A percentile compares a stretch with the other conserved stretches of the same genome.
These are phyloP conservation scores for Penicillium sp. DNA, from an alignment of 2,329 filamentous ascomycete genomes.

Conservation along the genomic window DNA sequence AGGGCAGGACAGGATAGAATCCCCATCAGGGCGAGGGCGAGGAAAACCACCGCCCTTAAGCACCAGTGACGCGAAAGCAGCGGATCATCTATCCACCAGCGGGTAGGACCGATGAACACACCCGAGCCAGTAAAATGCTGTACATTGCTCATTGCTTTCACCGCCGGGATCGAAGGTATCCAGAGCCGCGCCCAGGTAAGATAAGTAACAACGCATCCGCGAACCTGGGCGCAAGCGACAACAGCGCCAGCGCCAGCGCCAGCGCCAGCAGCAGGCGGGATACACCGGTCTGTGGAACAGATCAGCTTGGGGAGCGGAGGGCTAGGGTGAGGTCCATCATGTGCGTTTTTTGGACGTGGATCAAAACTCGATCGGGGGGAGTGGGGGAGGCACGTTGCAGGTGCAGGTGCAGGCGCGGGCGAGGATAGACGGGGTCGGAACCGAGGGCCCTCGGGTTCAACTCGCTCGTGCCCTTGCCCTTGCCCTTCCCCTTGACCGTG, in stretches of 20 bases:
- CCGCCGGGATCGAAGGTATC: not conserved
- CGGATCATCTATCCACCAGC: not conserved
- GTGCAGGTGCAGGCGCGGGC: not conserved
- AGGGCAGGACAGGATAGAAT: not conserved
- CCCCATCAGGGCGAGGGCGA: conserved; percentile 8
- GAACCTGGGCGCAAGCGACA: not conserved
- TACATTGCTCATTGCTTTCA: not conserved
- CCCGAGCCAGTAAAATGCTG: not conserved
- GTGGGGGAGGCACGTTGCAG: too few species aligned
- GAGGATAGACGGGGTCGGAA: too few species aligned
- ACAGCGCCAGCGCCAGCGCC: not conserved
- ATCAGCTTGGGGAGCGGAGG: too few species aligned
- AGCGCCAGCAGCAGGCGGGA: not conserved
- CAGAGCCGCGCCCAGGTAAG: conserved; percentile 8
- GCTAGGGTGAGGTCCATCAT: too few species aligned
- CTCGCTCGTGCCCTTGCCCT: too few species aligned
- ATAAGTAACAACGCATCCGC: not conserved
- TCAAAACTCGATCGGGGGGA: too few species aligned
- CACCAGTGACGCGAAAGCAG: not conserved
- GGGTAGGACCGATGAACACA: not conserved
- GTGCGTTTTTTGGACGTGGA: too few species aligned
- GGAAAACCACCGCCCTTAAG: not conserved
- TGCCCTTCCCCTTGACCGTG: too few species aligned
- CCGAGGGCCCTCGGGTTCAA: too few species aligned
- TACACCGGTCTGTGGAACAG: too few species aligned